Evolutionary conservation across 1,284 basidiomycete genomes (phyloP).

Genomic region (Malassezia slooffiae): DNA sequence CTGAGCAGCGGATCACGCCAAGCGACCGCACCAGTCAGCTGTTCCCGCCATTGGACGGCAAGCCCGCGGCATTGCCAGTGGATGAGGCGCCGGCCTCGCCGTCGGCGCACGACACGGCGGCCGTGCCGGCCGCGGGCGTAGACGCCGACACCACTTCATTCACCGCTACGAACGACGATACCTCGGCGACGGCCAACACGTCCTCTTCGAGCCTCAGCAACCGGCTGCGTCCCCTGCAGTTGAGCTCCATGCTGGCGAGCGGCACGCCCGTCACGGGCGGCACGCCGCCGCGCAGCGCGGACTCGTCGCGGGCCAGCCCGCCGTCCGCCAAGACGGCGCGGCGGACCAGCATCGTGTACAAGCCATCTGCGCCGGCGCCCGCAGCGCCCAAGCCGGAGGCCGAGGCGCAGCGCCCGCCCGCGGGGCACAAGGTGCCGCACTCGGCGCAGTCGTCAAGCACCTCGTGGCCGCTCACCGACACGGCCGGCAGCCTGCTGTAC

Average conservation of each 20-base stretch:
- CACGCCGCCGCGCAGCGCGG: not conserved
- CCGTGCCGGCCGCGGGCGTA: no score
- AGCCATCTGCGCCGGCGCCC: slow-evolving; percentile 2
- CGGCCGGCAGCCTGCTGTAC: slow-evolving; percentile 6
- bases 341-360: slow-evolving; percentile 10
- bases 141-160: no score
- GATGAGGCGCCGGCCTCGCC: no score
- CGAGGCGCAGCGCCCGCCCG: not conserved
- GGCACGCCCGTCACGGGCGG: slow-evolving; percentile 1
- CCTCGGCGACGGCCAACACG: no score
- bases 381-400: not conserved
- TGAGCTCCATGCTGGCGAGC: not conserved
- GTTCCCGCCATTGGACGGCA: no score
- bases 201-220: not conserved
- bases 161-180: no score
- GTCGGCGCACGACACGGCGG: not conserved
- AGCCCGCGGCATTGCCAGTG: no score
- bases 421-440: not conserved
- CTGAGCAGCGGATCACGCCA: no score
- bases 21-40: no score
- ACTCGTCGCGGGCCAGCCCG: not conserved
- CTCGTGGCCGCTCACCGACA: slow-evolving; percentile 11
- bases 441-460: slow-evolving; percentile 6
- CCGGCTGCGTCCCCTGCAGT: slow-evolving; percentile 5
- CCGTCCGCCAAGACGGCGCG: slow-evolving; percentile 1